A percentile compares a stretch with the other conserved stretches of the same genome.
These are phyloP conservation scores for Mycena olivaceomarginata DNA, from an alignment of 768 basidiomycete genomes.

Conservation along the genomic window DNA sequence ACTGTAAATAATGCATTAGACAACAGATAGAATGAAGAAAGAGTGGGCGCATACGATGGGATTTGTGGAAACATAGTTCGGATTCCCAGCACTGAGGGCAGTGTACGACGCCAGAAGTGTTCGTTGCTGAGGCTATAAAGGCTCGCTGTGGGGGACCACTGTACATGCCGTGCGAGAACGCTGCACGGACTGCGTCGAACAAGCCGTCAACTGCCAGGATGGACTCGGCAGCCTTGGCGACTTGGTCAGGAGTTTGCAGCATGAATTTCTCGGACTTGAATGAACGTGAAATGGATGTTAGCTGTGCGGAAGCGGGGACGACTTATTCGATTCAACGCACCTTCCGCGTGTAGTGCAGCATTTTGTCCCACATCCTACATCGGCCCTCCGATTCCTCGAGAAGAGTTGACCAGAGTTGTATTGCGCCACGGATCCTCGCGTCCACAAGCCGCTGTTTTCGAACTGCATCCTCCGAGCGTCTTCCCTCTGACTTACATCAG, in stretches of 20 bases:
- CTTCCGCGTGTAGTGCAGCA: constrained; percentile 34
- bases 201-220: constrained; percentile 20
- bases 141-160: constrained; percentile 30
- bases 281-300: too few relatives aligned
- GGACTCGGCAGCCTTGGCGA: constrained; percentile 25
- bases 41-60: constrained; percentile 61
- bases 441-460: constrained; percentile 69
- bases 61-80: constrained; percentile 73
- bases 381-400: constrained; percentile 48
- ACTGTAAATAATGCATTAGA: constrained; percentile 51
- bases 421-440: constrained; percentile 64
- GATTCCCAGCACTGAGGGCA: constrained; percentile 73
- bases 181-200: constrained; percentile 13
- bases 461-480: constrained; percentile 67
- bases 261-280: constrained; percentile 31
- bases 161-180: constrained; percentile 37
- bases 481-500: constrained; percentile 59
- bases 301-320: too few relatives aligned
- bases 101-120: constrained; percentile 63
- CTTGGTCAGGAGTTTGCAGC: constrained; percentile 30
- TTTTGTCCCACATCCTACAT: constrained; percentile 27
- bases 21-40: neutral
- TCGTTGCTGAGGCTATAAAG: constrained; percentile 17
- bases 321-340: neutral
- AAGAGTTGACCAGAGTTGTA: constrained; percentile 65